Conservation (phyloP, 345 rosid species). For the Gossypium turneri region DNA sequence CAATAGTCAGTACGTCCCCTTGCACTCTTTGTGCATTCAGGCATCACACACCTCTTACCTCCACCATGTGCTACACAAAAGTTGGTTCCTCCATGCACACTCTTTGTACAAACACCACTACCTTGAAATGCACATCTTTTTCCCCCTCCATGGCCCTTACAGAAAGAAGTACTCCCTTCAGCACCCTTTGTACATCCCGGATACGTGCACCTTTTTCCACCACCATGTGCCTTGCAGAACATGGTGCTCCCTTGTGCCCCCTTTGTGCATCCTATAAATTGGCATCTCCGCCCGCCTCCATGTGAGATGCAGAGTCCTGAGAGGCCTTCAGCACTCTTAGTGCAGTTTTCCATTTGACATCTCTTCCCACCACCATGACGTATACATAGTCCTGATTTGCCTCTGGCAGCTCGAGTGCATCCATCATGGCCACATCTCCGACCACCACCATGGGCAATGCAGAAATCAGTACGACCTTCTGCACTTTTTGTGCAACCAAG, state of each 20-base stretch:
- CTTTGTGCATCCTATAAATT: constrained; percentile 49
- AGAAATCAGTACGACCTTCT: constrained; percentile 91
- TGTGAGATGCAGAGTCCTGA: background rate
- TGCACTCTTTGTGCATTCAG: constrained; percentile 93
- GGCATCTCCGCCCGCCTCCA: background rate
- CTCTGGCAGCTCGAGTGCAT: constrained; percentile 91
- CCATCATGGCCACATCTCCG: constrained; percentile 78
- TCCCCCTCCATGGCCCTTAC: constrained; percentile 99
- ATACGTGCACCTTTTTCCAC: constrained; percentile 87
- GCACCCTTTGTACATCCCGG: constrained; percentile 86
- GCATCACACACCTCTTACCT: constrained; percentile 86
- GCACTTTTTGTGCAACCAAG: constrained; percentile 98
- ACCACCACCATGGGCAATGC: constrained; percentile 98
- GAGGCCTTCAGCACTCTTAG: constrained; percentile 88
- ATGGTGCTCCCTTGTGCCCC: constrained; percentile 98
- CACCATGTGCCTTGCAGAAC: constrained; percentile 98
- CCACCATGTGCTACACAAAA: constrained; percentile 97
- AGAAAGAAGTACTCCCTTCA: constrained; percentile 94
- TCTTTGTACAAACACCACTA: constrained; percentile 75
- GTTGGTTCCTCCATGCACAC: constrained; percentile 97
- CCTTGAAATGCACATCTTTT: constrained; percentile 88
- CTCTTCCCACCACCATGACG: constrained; percentile 98
- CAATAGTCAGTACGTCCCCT: constrained; percentile 92
- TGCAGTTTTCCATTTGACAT: constrained; percentile 83
- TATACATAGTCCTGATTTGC: constrained; percentile 62